Evolutionary conservation across 345 rosid species (phyloP), one percentile per base, ranked within the genome.

Genomic region (Iberis pinnata): DNA sequence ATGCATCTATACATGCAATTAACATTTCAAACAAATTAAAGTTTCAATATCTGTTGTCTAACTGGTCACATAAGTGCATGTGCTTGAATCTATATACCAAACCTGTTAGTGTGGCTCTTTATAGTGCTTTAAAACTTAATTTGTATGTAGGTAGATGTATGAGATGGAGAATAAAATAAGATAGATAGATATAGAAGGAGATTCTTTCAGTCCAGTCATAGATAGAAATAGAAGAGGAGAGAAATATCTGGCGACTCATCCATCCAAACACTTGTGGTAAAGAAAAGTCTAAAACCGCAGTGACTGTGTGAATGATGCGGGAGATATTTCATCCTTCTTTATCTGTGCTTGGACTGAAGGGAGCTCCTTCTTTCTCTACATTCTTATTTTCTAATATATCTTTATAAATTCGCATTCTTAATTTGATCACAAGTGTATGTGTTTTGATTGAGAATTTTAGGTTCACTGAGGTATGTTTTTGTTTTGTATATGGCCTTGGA

Each of bases 261-360:
- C 86, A 82, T 79, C 77, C 94, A 79, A 78, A 61, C 90, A 74
- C 76, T 64, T 56, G 26, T 43, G 53, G 64, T 58, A 16, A 76
- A 57, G 73, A 39, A 2, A 42, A 5, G 18, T 5, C 31, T 18
- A 22, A 8, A 37, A 33, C 40, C 80, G 61, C 75, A 47, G 80
- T 76, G 95, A 50, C 71, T 85, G 95, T 73, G 75, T 88, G 97
- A 88, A 88, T 88, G 97, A 88, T 77, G 88, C 95, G 97, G 97
- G 95, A 88, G 97, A 80, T 76, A 63, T 54, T 78, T 53, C 77
- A 59, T 70, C 82, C 69, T 72, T 73, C 74, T 68, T 73, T 74
- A 70, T 78, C 90, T 73, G 65, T 80, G 96, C 76, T 88, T 88
- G 96, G 96, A 88, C 96, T 88, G 96, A 88, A 88, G 96, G 96